Evolutionary conservation across 768 basidiomycete species (phyloP).

Genomic region (Boletus sensibilis): DNA sequence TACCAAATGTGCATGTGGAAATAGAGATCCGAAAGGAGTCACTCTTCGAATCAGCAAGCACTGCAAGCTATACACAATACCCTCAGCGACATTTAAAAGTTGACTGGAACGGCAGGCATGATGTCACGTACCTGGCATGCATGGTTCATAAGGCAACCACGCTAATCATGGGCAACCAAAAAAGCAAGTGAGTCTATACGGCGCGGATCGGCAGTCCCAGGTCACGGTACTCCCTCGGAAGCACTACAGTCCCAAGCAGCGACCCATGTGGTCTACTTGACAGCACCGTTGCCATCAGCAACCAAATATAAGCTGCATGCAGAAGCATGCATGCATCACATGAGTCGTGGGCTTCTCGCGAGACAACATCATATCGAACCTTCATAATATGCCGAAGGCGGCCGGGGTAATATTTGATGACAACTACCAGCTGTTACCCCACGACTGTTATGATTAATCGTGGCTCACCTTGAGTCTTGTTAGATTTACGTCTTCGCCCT

Average conservation of each 20-base stretch:
- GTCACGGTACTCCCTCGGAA: background rate
- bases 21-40: background rate
- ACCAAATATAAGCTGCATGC: background rate
- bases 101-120: background rate
- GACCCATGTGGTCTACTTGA: background rate
- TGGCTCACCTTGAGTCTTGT: background rate
- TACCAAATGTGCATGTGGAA: background rate
- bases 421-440: background rate
- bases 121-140: background rate
- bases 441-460: background rate
- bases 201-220: background rate
- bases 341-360: background rate
- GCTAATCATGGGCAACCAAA: too few relatives aligned
- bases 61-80: background rate
- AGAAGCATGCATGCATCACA: background rate
- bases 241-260: background rate
- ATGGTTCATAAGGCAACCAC: background rate
- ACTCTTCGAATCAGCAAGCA: background rate
- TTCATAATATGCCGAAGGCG: background rate
- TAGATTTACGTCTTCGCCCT: background rate
- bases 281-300: background rate
- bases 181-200: background rate
- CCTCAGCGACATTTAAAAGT: background rate
- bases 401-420: background rate
- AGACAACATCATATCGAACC: background rate